Conservation (phyloP, 2,329 filamentous ascomycete genomes). For the Mycogone perniciosa region DNA sequence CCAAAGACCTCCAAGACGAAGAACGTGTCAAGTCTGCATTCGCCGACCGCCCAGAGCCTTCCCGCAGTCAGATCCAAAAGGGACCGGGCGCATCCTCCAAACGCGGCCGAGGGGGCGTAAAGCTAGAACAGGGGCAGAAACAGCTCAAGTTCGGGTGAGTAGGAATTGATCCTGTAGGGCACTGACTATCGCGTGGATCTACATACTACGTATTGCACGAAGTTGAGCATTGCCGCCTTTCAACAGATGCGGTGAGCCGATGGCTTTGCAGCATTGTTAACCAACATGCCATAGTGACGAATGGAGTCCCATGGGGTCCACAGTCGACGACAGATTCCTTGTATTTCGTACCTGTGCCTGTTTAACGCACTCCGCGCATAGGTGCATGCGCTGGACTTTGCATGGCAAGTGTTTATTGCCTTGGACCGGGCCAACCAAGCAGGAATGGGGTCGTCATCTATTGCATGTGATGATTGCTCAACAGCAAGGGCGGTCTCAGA, state of each 20-base stretch:
- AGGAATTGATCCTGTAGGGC: not conserved
- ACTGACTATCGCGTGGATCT: not conserved
- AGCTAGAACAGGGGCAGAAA: slow-evolving; percentile 52
- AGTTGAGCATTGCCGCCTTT: too few species aligned
- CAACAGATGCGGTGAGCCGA: not conserved
- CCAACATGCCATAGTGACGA: not conserved
- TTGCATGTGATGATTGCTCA: too few species aligned
- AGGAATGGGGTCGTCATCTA: too few species aligned
- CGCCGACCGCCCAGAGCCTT: slow-evolving; percentile 30
- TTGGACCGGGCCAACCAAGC: too few species aligned
- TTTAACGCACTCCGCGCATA: not conserved
- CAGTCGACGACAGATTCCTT: too few species aligned
- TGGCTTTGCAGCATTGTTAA: not conserved
- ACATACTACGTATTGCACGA: too few species aligned
- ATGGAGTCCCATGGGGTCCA: not conserved
- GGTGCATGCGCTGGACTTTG: not conserved
- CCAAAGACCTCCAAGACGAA: slow-evolving; percentile 69
- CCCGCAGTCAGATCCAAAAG: slow-evolving; percentile 24
- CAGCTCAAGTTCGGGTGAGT: slow-evolving; percentile 53
- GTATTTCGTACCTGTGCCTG: not conserved
- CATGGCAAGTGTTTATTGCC: not conserved
- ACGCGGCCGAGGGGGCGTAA: slow-evolving; percentile 31
- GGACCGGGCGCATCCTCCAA: slow-evolving; percentile 33
- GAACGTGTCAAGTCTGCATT: slow-evolving; percentile 48
- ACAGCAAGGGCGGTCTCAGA: too few species aligned